Evolutionary conservation across 2,329 filamentous ascomycete genomes (phyloP), one percentile per base, ranked within the genome.

Genomic region (Alternaria arbusti): DNA sequence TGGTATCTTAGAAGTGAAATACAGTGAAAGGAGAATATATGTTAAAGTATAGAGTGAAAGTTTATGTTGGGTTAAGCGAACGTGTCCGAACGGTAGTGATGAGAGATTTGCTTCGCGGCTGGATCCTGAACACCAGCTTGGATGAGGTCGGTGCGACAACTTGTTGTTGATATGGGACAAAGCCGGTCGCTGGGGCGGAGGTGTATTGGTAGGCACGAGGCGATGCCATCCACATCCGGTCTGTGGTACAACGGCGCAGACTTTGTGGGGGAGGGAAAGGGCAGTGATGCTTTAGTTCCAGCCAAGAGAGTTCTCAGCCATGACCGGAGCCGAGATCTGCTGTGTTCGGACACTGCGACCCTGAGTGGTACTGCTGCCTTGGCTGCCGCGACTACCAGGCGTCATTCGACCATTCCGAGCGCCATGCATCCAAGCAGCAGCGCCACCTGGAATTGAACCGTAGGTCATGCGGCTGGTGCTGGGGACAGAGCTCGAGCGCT

Each of bases 241-340:
- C 69, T 76, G 74, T 78, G 70, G 70, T 77, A 77, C 71, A 77
- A 59, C 56, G 58, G 68, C 66, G 74, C 70, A 59, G 70, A 40
- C 68, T 65, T 63, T 22, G 67, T 63, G 64, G 54, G 59, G 49
- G 50, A 12, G 44, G 32, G 43, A 36, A 25, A 54, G 43, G 20
- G 26, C 44, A 32, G 15, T 25, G 30, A 47, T 23, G 40, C 43
- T 56, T 89, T 86, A 97, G 84, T 96, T 97, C 94, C 94, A 97
- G 74, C 94, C 94, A 70, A 97, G 87, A 55, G 93, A 97, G 86
- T 97, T 97, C 84, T 96, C 94, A 4, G 94, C 91, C 80, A 94
- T 94, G 67, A 97, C 91, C 4, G 94, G 94, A 32, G 93, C 92
- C 65, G 92, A 96, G 78, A 97, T 97, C 81, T 90, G 88, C 74